Evolutionary conservation across 2,329 filamentous ascomycete species (phyloP), one percentile per base, ranked within the genome.

Genomic region (Venturia asperata): DNA sequence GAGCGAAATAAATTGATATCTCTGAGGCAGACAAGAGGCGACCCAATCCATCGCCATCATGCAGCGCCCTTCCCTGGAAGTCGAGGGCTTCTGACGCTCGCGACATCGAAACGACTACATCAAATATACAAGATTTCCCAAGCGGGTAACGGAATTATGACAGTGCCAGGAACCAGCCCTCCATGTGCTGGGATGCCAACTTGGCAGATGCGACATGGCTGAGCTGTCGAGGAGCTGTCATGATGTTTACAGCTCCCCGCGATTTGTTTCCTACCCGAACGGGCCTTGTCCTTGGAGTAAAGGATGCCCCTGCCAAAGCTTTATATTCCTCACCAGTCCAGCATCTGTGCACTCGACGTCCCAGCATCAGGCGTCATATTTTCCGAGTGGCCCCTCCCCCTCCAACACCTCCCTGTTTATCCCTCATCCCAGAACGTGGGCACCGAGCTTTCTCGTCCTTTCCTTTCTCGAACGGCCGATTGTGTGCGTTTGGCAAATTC

Each of bases 91-190:
- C 42, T 34, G 19, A 19, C 34, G 43, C 39, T 34, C 42, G 27
- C 61, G 19, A 41, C 21, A 34, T 58, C 63, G 47, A 64, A 64
- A 56, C 63, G 49, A 49, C 63, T 34, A 64, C 52, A 43, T 64
- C 63, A 64, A 58, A 56, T 64, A 64, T 60, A 64, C 34, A 61
- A 43, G 17, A 60, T 64, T 58, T 60, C 63, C 63, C 30, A 64
- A 64, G 47, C 63, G 49, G 63, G 47, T 34, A 61, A 56, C 63
- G 49, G 41, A 63, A 34, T 10, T 27, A 61, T 45, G 43, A 37
- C 62, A 21, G 19, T 52, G 43, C 43, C 62, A 63, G 62, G 62
- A 63, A 63, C 62, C 43, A 19, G 34, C 30, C 15, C 30, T 39
- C 37, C 21, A 41, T 63, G 2, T 4, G 47, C 62, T 10, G 37